Evolutionary conservation across 1,139 yeast genomes (phyloP).

Genomic region (Sugiyamaella sp.): DNA sequence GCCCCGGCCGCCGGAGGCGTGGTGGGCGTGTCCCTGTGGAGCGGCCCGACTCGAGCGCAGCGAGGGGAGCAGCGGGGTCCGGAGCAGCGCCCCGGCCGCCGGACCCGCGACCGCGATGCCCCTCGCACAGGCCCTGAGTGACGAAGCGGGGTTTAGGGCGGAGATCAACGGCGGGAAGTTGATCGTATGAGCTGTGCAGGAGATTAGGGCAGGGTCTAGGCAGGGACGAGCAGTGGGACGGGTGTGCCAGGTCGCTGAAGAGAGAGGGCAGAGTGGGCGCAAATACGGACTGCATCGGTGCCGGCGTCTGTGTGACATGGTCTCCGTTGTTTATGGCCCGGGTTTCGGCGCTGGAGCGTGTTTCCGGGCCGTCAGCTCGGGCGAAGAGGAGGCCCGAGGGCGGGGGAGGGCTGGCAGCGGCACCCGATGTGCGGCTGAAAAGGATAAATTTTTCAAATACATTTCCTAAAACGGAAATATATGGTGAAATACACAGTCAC

Average conservation of each 20-base stretch:
- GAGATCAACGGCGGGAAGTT: not conserved
- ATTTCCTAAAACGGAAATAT: conserved; percentile 10
- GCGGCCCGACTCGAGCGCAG: not conserved
- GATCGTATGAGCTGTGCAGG: not conserved
- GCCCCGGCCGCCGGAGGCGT: too few species aligned
- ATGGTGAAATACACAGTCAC: conserved; percentile 5
- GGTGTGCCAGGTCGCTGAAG: not conserved
- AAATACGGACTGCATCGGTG: too few species aligned
- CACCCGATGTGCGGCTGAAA: not conserved
- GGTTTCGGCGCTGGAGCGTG: too few species aligned
- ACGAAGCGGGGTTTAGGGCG: not conserved
- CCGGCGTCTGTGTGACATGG: too few species aligned
- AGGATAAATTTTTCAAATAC: not conserved
- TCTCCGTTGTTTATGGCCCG: too few species aligned
- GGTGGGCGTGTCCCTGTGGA: not conserved
- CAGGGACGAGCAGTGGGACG: not conserved
- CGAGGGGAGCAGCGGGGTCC: conserved; percentile 5
- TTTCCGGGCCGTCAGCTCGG: not conserved
- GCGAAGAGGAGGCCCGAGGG: not conserved
- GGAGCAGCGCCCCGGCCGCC: conserved; percentile 7
- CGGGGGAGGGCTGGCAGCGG: not conserved
- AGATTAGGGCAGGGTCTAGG: not conserved
- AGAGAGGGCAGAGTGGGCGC: too few species aligned
- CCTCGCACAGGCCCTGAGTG: conserved; percentile 1
- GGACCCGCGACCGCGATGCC: too few species aligned